Base-by-base conservation (phyloP, 805 yeast genomes). In the Ogataea henricii region DNA sequence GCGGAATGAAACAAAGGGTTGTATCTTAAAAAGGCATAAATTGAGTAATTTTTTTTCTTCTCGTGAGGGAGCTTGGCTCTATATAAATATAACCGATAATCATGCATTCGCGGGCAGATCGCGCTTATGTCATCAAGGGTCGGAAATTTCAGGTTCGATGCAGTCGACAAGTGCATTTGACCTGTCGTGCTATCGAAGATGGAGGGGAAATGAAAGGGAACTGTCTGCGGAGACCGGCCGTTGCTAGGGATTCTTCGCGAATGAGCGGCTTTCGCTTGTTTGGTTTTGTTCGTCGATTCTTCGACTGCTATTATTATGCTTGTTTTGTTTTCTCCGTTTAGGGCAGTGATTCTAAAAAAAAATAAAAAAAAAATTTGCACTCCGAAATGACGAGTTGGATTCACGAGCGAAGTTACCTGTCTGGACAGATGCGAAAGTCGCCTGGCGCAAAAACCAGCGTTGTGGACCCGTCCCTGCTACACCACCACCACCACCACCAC, bases 271-370 rank as follows among this genome's bases (percentile, higher is more conserved):
- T n/a, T n/a, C 13, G 34, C n/a, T 30, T 30, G 34, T 30, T 30
- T 30, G 34, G 4, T 6, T 30, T n/a, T 30, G n/a, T n/a, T n/a
- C n/a, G n/a, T n/a, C n/a, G n/a, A n/a, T n/a, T n/a, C n/a, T n/a
- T 4, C 22, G 10, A n/a, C 16, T 34, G 23, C 23, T 27, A 17
- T 25, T 39, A 39, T 25, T 39, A 17, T 16, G 32, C 17, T 12
- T 39, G 42, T 39, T 39, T 39, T 39, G 18, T 26, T 39, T 39
- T 39, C 33, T 18, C 42, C 40, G 21, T 39, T 25, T 39, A 18
- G 10, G 42, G 42, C 32, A 39, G 23, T 18, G 6, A 34, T 7
- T 25, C 42, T 39, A 25, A 39, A 39, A 39, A 39, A 39, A 39
- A 12, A 9, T 25, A n/a, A n/a, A n/a, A n/a, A n/a, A n/a, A n/a